Evolutionary conservation across 345 rosid genomes (phyloP).

Genomic region (Heritiera fomes): DNA sequence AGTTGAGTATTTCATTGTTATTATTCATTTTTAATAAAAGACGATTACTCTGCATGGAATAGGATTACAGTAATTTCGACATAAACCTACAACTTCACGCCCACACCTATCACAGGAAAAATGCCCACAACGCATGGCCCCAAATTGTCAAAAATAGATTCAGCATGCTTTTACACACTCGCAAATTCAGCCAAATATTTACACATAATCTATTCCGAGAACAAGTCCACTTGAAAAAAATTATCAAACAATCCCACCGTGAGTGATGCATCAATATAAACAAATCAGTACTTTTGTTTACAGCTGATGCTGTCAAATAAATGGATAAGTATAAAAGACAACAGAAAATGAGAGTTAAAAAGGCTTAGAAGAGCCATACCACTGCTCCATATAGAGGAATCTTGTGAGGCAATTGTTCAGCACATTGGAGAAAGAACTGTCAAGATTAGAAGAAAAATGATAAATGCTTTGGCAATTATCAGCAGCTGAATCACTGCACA

Average conservation of each 20-base stretch:
- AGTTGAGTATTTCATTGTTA: neutral
- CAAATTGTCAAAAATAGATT: neutral
- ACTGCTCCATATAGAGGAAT: conserved; percentile 80
- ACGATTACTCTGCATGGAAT: neutral
- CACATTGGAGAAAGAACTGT: conserved; percentile 83
- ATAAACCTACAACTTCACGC: neutral
- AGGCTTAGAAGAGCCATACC: conserved; percentile 53
- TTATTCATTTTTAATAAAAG: neutral
- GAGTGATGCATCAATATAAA: neutral
- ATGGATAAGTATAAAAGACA: neutral
- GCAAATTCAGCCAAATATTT: neutral
- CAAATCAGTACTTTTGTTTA: neutral
- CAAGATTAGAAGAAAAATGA: conserved; percentile 21
- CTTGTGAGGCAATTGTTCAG: conserved; percentile 93
- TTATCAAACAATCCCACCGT: neutral
- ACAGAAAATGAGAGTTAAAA: neutral
- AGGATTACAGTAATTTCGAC: neutral
- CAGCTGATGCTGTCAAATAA: neutral
- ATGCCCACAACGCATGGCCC: neutral
- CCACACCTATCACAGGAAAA: neutral
- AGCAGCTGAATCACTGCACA: neutral
- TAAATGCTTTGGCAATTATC: conserved; percentile 11
- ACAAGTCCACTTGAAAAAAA: neutral
- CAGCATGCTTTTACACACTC: neutral
- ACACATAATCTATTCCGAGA: neutral